Base-by-base conservation (phyloP, 495 filamentous ascomycete genomes). In the Pyrenula massariospora region DNA sequence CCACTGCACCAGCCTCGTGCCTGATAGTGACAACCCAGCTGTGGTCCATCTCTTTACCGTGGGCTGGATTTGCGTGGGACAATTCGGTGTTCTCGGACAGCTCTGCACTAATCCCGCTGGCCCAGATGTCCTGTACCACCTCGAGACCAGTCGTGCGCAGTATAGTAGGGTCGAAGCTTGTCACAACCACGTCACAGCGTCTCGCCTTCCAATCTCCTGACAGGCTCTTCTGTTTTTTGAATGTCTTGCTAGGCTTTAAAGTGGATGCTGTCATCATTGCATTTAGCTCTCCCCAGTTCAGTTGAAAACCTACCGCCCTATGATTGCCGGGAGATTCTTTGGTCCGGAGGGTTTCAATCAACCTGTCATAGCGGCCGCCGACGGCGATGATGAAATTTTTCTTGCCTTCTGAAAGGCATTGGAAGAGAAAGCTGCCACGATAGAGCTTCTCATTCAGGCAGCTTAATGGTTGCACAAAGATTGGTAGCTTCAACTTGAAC, bases 361-460 rank as follows among this genome's bases (percentile, higher is more conserved):
- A 72, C 21, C 79, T 78, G 65, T 98, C 93, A 67, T 97, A 98
- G 24, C 93, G 84, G 24, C 93, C 93, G 52, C 93, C 93, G 31
- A 91, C 93, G 0, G 92, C 93, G 61, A 98, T 89, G 10, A 97
- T 87, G 60, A 93, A 86, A 24, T 78, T 74, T 60, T 82, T 82
- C 68, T 92, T 95, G 56, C 77, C 85, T 68, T 97, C 94, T 61
- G 89, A 91, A 0, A 96, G 68, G 59, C 91, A 97, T 59, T 94
- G 85, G 65, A 98, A 98, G 23, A 97, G 71, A 21, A 97, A 75
- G 36, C 91, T 90, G 10, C 88, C 89, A 42, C 80, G 75, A 70
- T 93, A 98, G 68, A 97, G 96, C 51, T 87, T 87, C 62, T 95
- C 91, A 65, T 96, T 95, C 62, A 92, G 78, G 64, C 87, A 94